phyloP scores from a whole-genome alignment of 805 yeast genomes.

The Candida ponderosae region DNA sequence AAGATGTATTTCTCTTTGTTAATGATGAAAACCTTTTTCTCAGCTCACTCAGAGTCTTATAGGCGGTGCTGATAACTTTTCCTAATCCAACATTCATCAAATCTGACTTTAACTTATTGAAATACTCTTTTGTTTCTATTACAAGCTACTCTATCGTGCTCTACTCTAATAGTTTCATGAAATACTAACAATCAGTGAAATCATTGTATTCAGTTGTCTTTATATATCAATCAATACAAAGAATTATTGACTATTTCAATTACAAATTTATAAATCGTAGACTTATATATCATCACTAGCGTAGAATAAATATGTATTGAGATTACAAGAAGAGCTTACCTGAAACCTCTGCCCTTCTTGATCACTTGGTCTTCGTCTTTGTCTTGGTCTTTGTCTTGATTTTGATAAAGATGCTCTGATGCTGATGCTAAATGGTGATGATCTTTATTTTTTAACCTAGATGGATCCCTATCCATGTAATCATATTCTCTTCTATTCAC shows the following conservation, averaged over 20 bases:
- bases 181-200: too few relatives aligned
- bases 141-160: background rate
- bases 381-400: background rate
- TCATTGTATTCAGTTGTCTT: too few relatives aligned
- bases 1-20: too few relatives aligned
- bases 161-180: too few relatives aligned
- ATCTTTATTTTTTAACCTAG: background rate
- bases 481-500: background rate
- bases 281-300: too few relatives aligned
- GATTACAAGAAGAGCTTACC: too few relatives aligned
- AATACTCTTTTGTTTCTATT: background rate
- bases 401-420: too few relatives aligned
- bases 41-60: slow-evolving; percentile 17
- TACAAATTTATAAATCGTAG: too few relatives aligned
- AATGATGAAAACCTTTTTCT: slow-evolving; percentile 13
- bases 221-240: too few relatives aligned
- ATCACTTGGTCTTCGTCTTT: background rate
- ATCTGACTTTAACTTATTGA: slow-evolving; percentile 4
- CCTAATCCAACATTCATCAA: slow-evolving; percentile 15
- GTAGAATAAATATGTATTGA: too few relatives aligned
- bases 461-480: background rate
- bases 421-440: too few relatives aligned
- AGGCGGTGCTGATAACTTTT: slow-evolving; percentile 11
- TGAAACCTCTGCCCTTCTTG: slow-evolving; percentile 1
- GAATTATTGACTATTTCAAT: too few relatives aligned